Conservation (phyloP, 108 stramenopile species). For the Nitzschia sp. region DNA sequence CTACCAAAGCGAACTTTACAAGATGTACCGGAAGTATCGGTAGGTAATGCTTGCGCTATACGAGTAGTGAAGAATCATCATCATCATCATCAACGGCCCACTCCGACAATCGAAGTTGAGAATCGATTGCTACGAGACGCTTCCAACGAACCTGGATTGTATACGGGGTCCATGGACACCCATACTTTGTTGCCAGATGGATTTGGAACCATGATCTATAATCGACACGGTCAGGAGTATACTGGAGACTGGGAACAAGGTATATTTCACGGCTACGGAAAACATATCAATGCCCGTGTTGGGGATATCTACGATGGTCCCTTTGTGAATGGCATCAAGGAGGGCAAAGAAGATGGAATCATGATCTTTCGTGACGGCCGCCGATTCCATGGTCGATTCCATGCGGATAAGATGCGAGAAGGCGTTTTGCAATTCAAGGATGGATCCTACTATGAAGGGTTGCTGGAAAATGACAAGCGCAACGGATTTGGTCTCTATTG, state of each 20-base stretch:
- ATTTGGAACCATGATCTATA: constrained; percentile 13
- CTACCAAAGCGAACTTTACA: not conserved
- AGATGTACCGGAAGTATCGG: not conserved
- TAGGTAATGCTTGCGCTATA: too few relatives aligned
- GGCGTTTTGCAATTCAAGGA: constrained; percentile 16
- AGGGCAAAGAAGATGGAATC: constrained; percentile 8
- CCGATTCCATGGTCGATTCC: constrained; percentile 24
- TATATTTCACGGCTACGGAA: constrained; percentile 19
- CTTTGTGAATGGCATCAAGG: constrained; percentile 12
- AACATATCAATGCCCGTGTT: not conserved
- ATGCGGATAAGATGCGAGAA: constrained; percentile 20
- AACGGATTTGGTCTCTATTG: constrained; percentile 23
- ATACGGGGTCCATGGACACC: constrained; percentile 14
- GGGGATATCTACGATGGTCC: constrained; percentile 16
- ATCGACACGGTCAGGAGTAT: not conserved
- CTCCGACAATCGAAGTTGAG: constrained; percentile 11
- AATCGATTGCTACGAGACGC: constrained; percentile 5
- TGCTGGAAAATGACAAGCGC: constrained; percentile 18
- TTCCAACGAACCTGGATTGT: not conserved
- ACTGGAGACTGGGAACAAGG: constrained; percentile 19
- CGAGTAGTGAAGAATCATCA: too few relatives aligned
- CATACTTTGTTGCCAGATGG: constrained; percentile 18
- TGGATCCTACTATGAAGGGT: constrained; percentile 30
- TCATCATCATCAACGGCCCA: not conserved
- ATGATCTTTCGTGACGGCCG: constrained; percentile 17